These are phyloP conservation scores for Parmales sp. DNA, from an alignment of 108 stramenopile genomes.

Conservation along the genomic window DNA sequence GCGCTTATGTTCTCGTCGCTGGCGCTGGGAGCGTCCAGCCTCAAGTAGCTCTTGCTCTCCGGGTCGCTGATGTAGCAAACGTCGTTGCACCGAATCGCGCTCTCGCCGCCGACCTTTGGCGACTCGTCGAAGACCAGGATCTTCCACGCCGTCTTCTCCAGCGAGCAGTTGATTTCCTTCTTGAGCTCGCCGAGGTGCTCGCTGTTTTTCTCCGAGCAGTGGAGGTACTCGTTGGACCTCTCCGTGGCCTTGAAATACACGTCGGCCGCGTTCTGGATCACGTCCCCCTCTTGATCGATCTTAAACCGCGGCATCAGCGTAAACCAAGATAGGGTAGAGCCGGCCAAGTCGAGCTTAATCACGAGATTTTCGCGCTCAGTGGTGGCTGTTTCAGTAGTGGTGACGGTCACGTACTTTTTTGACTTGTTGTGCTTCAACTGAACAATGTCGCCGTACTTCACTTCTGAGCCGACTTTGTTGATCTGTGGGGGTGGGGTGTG, in stretches of 20 bases:
- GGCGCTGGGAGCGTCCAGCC: not conserved
- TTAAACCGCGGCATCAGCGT: constrained; percentile 20
- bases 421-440: constrained; percentile 26
- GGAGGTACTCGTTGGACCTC: constrained; percentile 10
- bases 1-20: not conserved
- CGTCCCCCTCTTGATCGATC: constrained; percentile 27
- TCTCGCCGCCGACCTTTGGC: too few species aligned
- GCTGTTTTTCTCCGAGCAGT: not conserved
- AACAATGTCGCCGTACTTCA: constrained; percentile 16
- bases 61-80: constrained; percentile 15
- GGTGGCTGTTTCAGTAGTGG: constrained; percentile 6
- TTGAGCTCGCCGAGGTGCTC: not conserved
- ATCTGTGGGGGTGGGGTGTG: too few species aligned
- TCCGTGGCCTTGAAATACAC: constrained; percentile 18
- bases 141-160: constrained; percentile 21
- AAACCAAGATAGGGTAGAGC: constrained; percentile 11
- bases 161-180: constrained; percentile 24
- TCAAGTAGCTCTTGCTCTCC: constrained; percentile 14
- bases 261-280: constrained; percentile 9
- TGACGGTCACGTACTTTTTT: constrained; percentile 13
- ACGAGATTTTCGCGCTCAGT: constrained; percentile 19
- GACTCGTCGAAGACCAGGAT: constrained; percentile 16
- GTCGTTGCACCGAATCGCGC: not conserved
- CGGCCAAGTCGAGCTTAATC: not conserved
- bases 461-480: constrained; percentile 10